Percentiles rank a stretch among this genome's conserved stretches.
phyloP scores from a whole-genome alignment of 225 moss, liverwort and hornwort species.

The Anthoceros angustus region DNA sequence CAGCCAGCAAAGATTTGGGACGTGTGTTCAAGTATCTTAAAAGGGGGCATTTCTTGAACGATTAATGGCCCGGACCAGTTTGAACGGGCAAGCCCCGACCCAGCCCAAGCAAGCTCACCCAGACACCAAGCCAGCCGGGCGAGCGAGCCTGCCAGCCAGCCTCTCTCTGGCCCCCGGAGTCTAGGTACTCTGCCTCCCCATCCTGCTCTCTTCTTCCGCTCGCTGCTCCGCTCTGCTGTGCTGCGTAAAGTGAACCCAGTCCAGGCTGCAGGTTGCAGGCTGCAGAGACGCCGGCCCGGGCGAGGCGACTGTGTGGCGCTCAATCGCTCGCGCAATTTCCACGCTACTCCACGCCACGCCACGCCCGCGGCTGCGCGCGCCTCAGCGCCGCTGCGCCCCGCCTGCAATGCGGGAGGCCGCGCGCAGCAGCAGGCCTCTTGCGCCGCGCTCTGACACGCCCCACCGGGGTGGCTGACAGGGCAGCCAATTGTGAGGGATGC shows the following conservation, averaged over 20 bases:
- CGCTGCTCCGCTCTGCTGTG: not conserved
- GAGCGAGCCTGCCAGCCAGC: not conserved
- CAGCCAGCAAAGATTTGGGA: not conserved
- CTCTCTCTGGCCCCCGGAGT: not conserved
- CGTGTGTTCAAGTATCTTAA: not conserved
- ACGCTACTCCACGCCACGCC: too few relatives aligned
- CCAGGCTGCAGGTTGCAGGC: not conserved
- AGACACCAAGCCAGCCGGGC: not conserved
- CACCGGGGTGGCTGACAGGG: not conserved
- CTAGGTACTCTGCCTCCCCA: too few relatives aligned
- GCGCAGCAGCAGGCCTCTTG: not conserved
- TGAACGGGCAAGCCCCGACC: too few relatives aligned
- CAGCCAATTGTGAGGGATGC: not conserved
- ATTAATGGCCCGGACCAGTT: not conserved
- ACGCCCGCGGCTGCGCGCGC: too few relatives aligned
- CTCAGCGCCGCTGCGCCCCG: not conserved
- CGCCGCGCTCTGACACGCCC: not conserved
- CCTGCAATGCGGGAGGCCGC: not conserved
- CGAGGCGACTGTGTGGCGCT: too few relatives aligned
- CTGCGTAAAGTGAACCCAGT: not conserved
- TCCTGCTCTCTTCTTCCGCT: not conserved
- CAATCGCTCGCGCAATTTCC: too few relatives aligned
- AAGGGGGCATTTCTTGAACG: not conserved
- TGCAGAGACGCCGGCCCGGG: not conserved
- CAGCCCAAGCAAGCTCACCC: too few relatives aligned